phyloP scores from a whole-genome alignment of 2,329 filamentous ascomycete species.

The Ophiostoma quercus region DNA sequence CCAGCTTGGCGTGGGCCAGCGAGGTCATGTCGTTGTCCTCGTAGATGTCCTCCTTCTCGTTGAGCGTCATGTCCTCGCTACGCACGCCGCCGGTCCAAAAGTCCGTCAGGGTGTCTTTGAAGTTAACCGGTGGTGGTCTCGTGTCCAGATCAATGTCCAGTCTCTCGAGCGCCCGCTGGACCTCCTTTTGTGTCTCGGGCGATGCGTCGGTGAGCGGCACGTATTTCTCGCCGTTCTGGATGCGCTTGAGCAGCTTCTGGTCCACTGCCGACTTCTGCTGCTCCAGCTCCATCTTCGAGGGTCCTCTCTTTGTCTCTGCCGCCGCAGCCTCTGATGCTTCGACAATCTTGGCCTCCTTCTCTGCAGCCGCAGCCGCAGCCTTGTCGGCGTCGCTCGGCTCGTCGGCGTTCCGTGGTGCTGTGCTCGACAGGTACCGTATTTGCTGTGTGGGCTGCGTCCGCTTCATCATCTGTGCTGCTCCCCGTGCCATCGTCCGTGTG shows the following conservation, averaged over 20 bases:
- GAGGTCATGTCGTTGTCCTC: constrained; percentile 79
- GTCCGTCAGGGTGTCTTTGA: constrained; percentile 21
- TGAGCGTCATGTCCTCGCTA: constrained; percentile 24
- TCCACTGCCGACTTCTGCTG: background rate
- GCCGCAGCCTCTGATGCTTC: background rate
- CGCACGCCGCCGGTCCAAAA: constrained; percentile 42
- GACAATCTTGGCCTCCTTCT: background rate
- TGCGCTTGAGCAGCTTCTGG: background rate
- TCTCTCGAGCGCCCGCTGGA: background rate
- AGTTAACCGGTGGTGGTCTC: background rate
- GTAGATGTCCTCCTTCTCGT: constrained; percentile 52
- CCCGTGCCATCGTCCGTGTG: background rate
- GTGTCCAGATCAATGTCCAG: constrained; percentile 1
- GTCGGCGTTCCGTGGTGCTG: constrained; percentile 16
- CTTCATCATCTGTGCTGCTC: constrained; percentile 6
- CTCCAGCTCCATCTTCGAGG: background rate
- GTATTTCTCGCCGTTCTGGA: constrained; percentile 7
- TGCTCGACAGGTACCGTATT: constrained; percentile 20
- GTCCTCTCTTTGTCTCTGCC: background rate
- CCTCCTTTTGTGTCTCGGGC: background rate
- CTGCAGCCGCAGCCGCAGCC: constrained; percentile 1
- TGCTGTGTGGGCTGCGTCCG: background rate
- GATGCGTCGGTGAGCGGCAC: constrained; percentile 3
- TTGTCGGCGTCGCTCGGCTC: background rate
- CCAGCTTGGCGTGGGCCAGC: constrained; percentile 78